Conservation (phyloP, 2,329 filamentous ascomycete genomes). For the Colletotrichum euphorbiae region DNA sequence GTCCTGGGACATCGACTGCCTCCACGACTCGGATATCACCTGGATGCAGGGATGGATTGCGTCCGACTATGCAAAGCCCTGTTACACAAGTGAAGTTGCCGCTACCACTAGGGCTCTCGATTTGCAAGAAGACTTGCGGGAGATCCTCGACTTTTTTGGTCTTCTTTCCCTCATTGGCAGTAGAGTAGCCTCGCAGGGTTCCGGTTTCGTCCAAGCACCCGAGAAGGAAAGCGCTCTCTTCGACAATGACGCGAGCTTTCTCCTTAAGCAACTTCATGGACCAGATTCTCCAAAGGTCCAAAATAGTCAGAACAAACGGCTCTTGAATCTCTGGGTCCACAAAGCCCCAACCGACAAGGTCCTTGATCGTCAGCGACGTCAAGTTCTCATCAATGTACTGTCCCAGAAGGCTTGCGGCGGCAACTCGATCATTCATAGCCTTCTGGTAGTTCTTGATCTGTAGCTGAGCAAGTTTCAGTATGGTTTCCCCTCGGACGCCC, state of each 20-base stretch:
- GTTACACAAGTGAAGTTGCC: slow-evolving; percentile 73
- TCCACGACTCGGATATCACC: slow-evolving; percentile 91
- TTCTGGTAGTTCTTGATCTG: slow-evolving; percentile 77
- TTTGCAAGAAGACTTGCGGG: slow-evolving; percentile 90
- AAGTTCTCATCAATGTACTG: slow-evolving; percentile 88
- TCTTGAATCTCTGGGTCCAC: slow-evolving; percentile 71
- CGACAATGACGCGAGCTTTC: slow-evolving; percentile 86
- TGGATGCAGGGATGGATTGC: slow-evolving; percentile 93
- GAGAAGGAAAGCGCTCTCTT: slow-evolving; percentile 86
- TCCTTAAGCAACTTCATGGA: slow-evolving; percentile 91
- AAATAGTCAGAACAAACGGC: slow-evolving; percentile 83
- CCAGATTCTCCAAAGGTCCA: slow-evolving; percentile 90
- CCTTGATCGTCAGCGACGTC: slow-evolving; percentile 78
- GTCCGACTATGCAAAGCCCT: slow-evolving; percentile 84
- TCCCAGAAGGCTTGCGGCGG: slow-evolving; percentile 76
- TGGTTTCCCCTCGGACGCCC: slow-evolving; percentile 75
- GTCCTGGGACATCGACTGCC: slow-evolving; percentile 79
- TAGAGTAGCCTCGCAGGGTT: slow-evolving; percentile 77
- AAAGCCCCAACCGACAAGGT: slow-evolving; percentile 85
- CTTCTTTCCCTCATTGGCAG: slow-evolving; percentile 54
- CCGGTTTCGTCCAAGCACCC: slow-evolving; percentile 89
- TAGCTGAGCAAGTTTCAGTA: slow-evolving; percentile 72
- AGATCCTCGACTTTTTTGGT: slow-evolving; percentile 64
- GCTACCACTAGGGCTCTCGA: slow-evolving; percentile 69
- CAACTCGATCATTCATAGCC: slow-evolving; percentile 74